These are phyloP conservation scores for Ballota nigra DNA, from an alignment of 257 asterid species.

Conservation along the genomic window DNA sequence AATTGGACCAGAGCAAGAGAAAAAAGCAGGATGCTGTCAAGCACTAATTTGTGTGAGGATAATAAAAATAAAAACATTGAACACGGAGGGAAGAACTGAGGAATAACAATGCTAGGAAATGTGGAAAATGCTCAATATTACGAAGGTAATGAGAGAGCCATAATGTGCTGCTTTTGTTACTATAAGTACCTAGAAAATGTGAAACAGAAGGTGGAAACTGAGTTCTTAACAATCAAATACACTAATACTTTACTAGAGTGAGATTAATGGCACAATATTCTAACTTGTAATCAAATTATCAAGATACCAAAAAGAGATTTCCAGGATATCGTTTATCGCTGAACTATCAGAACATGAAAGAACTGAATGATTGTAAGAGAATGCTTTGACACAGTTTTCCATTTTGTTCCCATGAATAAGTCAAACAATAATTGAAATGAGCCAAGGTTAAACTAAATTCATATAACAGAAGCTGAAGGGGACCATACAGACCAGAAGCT, in stretches of 20 bases:
- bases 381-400: not conserved
- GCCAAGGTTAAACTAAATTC: not conserved
- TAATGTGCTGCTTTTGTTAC: not conserved
- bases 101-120: not conserved
- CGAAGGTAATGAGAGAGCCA: not conserved
- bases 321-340: not conserved
- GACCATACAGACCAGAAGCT: slow-evolving; percentile 21
- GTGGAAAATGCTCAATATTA: not conserved
- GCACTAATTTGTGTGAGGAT: not conserved
- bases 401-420: not conserved
- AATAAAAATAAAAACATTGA: not conserved
- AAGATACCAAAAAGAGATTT: not conserved
- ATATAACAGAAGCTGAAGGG: not conserved
- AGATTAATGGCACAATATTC: not conserved
- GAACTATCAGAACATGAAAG: not conserved
- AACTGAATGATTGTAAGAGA: not conserved
- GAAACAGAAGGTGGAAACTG: not conserved
- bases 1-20: not conserved
- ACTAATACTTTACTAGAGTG: not conserved
- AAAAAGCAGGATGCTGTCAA: not conserved
- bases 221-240: not conserved
- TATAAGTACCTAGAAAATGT: not conserved
- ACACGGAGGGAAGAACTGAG: not conserved
- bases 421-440: not conserved
- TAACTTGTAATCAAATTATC: not conserved